Evolutionary conservation across 75 land plant genomes (phyloP).

Genomic region (Cupressus sempervirens): DNA sequence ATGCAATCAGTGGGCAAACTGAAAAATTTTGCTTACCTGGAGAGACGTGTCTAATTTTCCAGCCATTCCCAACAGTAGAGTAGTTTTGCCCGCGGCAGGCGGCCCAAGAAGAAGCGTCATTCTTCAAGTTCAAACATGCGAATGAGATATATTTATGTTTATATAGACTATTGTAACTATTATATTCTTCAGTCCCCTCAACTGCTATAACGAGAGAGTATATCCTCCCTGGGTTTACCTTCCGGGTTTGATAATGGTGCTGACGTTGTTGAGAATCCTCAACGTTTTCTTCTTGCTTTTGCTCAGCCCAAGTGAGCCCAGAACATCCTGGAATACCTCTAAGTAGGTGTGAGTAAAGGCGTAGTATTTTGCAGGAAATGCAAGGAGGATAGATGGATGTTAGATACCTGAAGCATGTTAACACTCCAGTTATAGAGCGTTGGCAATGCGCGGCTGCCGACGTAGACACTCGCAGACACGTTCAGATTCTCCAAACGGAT

Average conservation of each 20-base stretch:
- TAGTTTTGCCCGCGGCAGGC: slow-evolving; percentile 74
- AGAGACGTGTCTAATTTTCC: slow-evolving; percentile 51
- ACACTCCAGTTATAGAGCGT: slow-evolving; percentile 14
- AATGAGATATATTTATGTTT: neutral
- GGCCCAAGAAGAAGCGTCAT: slow-evolving; percentile 78
- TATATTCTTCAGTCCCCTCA: too few species aligned
- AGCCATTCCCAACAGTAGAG: slow-evolving; percentile 61
- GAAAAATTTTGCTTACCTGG: slow-evolving; percentile 28
- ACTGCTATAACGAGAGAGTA: neutral
- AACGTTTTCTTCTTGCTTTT: slow-evolving; percentile 46
- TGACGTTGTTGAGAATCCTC: slow-evolving; percentile 51
- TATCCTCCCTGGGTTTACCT: slow-evolving; percentile 21
- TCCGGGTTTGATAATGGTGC: slow-evolving; percentile 72
- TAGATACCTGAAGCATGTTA: slow-evolving; percentile 19
- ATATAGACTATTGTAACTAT: neutral
- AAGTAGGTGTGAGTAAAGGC: neutral
- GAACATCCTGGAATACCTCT: neutral
- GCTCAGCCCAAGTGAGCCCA: neutral
- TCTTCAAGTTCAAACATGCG: slow-evolving; percentile 20
- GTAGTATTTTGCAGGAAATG: too few species aligned
- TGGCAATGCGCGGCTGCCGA: slow-evolving; percentile 26
- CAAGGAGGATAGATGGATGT: neutral
- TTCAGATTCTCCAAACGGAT: slow-evolving; percentile 23
- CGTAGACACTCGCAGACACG: slow-evolving; percentile 19
- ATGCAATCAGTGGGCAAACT: neutral